Conservation (phyloP, 176 grass and related monocot genomes). For the Carex cristatella region DNA sequence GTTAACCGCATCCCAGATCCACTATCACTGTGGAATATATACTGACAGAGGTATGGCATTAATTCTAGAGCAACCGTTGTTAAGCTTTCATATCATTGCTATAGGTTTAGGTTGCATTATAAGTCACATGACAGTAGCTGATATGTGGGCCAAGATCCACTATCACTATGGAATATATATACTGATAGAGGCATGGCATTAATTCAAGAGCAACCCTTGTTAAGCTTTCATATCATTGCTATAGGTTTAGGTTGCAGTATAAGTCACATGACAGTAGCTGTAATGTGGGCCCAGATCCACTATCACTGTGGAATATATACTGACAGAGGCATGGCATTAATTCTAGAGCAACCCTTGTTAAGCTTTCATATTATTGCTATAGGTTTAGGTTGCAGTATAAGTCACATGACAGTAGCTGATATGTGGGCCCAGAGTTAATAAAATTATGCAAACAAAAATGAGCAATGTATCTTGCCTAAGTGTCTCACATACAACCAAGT, state of each 20-base stretch:
- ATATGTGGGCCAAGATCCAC: too few relatives aligned
- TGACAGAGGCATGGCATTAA: not conserved
- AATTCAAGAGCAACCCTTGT: not conserved
- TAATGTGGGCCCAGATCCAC: too few relatives aligned
- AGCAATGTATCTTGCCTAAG: not conserved
- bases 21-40: not conserved
- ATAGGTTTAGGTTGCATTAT: too few relatives aligned
- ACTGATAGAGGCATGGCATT: not conserved
- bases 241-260: too few relatives aligned
- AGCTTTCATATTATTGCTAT: not conserved
- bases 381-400: not conserved
- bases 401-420: not conserved
- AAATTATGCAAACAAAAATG: not conserved
- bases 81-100: not conserved
- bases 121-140: too few relatives aligned
- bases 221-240: not conserved
- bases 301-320: not conserved
- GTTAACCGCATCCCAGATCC: too few relatives aligned
- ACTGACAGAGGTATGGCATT: not conserved
- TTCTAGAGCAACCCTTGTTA: not conserved
- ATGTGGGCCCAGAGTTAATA: not conserved
- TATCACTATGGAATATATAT: not conserved
- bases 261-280: too few relatives aligned
- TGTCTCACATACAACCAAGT: slow-evolving; percentile 66
- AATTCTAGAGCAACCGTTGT: not conserved